These are phyloP conservation scores for Mucor racemosus DNA, from an alignment of 371 early-diverging fungal genomes.

Conservation along the genomic window DNA sequence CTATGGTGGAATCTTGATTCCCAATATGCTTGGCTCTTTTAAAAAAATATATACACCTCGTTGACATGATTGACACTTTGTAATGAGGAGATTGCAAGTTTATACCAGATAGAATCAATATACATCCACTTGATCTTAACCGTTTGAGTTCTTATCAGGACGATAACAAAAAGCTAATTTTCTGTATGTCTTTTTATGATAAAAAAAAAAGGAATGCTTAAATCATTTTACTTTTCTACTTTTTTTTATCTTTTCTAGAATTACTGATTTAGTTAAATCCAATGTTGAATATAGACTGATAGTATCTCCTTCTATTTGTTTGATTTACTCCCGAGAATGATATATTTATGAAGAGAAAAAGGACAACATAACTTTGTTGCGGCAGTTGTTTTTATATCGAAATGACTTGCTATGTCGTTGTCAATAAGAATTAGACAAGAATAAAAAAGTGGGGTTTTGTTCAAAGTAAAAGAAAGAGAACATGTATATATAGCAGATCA, in stretches of 20 bases:
- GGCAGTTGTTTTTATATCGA: no score
- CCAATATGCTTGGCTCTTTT: no score
- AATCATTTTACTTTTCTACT: no score
- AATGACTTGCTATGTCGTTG: no score
- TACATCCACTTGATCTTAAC: slow-evolving; percentile 60
- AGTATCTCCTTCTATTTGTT: slow-evolving; percentile 6
- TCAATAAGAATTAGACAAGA: no score
- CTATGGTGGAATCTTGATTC: no score
- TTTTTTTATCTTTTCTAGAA: slow-evolving; percentile 72
- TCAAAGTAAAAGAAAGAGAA: no score
- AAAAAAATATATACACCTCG: no score
- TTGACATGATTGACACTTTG: slow-evolving; percentile 83
- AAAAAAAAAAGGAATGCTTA: no score
- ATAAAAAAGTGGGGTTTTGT: no score
- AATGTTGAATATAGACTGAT: slow-evolving; percentile 57
- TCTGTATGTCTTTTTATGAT: slow-evolving; percentile 31
- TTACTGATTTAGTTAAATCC: slow-evolving; percentile 61
- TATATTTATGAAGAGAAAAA: neutral
- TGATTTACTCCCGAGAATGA: neutral
- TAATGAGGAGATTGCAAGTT: slow-evolving; percentile 50
- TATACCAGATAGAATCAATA: neutral
- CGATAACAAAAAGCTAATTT: slow-evolving; percentile 76
- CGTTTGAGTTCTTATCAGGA: slow-evolving; percentile 75
- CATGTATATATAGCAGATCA: no score
- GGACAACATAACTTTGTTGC: neutral